A percentile compares a stretch with the other conserved stretches of the same genome.
Evolutionary conservation across 1,284 basidiomycete species (phyloP).

Genomic region (Ceratobasidium sp.): DNA sequence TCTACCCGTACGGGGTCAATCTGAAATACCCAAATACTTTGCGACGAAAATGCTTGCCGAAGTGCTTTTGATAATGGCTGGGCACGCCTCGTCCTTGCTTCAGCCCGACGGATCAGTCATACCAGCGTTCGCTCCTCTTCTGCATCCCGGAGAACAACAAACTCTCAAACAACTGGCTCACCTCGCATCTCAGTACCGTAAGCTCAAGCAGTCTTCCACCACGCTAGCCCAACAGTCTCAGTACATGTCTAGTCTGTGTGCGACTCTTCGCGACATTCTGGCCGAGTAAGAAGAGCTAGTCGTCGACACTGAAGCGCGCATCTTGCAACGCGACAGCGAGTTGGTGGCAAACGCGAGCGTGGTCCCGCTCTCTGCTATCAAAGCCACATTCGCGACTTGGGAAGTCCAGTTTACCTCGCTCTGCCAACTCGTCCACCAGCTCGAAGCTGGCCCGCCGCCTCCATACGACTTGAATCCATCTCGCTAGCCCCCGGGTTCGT

Average conservation of each 20-base stretch:
- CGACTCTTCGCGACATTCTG: slow-evolving; percentile 73
- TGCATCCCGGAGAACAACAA: slow-evolving; percentile 86
- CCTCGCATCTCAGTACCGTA: slow-evolving; percentile 74
- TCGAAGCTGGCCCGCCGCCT: slow-evolving; percentile 55
- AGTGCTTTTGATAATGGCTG: slow-evolving; percentile 79
- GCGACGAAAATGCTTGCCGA: slow-evolving; percentile 80
- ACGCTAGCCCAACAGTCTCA: slow-evolving; percentile 58
- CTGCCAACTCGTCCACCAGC: slow-evolving; percentile 64
- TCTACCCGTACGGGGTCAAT: no score
- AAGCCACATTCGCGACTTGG: slow-evolving; percentile 83
- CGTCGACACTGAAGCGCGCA: slow-evolving; percentile 77
- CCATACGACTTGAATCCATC: slow-evolving; percentile 49
- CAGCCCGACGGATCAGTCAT: slow-evolving; percentile 57
- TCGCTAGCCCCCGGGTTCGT: slow-evolving; percentile 69
- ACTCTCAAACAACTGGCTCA: slow-evolving; percentile 74
- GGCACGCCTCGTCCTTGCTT: slow-evolving; percentile 83
- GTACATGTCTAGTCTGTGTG: slow-evolving; percentile 77
- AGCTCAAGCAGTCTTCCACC: slow-evolving; percentile 61
- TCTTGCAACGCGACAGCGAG: slow-evolving; percentile 70
- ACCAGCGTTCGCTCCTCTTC: slow-evolving; percentile 69
- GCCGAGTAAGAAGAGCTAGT: slow-evolving; percentile 82
- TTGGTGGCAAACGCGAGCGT: slow-evolving; percentile 77
- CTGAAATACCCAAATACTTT: no score
- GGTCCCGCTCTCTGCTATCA: slow-evolving; percentile 80
- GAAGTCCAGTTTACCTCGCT: slow-evolving; percentile 78